A percentile compares a stretch with the other conserved stretches of the same genome.
Evolutionary conservation across 176 grass and related monocot species (phyloP).

Genomic region (Melocanna baccifera): DNA sequence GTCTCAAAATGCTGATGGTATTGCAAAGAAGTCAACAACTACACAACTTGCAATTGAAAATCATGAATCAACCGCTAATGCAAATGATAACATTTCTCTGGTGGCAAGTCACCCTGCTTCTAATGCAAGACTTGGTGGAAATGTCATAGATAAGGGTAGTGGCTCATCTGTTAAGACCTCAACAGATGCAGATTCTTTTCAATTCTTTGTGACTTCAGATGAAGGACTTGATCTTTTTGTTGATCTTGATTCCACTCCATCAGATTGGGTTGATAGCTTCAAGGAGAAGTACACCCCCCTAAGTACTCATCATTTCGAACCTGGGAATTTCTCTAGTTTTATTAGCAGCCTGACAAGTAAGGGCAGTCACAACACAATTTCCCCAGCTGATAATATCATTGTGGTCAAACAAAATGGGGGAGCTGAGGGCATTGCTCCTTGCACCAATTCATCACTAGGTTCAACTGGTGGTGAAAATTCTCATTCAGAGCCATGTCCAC

Average conservation of each 20-base stretch:
- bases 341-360: constrained; percentile 47
- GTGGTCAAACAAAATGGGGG: constrained; percentile 42
- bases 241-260: constrained; percentile 68
- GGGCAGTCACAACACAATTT: constrained; percentile 40
- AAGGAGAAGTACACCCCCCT: constrained; percentile 40
- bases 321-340: constrained; percentile 43
- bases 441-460: constrained; percentile 65
- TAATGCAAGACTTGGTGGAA: constrained; percentile 30
- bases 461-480: constrained; percentile 62
- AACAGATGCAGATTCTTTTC: constrained; percentile 42
- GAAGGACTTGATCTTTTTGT: constrained; percentile 76
- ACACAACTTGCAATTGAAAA: constrained; percentile 31
- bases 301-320: constrained; percentile 22
- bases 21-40: constrained; percentile 29
- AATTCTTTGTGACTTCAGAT: constrained; percentile 75
- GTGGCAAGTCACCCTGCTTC: constrained; percentile 19
- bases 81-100: constrained; percentile 15
- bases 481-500: constrained; percentile 40
- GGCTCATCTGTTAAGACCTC: constrained; percentile 32
- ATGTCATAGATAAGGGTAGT: constrained; percentile 25
- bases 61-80: constrained; percentile 22
- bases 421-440: constrained; percentile 38
- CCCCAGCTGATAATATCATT: constrained; percentile 31
- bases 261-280: constrained; percentile 53
- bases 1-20: constrained; percentile 24